Conservation (phyloP, 176 grass and related monocot genomes). For the Oryza glaberrima region DNA sequence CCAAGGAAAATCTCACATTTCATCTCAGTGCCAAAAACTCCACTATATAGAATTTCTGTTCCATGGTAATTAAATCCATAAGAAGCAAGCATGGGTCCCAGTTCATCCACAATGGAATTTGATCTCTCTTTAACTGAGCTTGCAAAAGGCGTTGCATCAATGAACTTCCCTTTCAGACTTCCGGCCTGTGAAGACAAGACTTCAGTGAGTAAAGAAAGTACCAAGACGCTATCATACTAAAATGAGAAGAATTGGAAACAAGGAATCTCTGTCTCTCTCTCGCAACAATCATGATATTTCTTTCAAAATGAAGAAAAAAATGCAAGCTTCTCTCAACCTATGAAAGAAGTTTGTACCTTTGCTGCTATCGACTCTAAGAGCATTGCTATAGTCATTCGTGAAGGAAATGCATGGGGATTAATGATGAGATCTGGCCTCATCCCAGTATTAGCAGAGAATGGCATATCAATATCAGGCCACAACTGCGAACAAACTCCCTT, state of each 20-base stretch:
- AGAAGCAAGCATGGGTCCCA: slow-evolving; percentile 76
- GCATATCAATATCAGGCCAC: slow-evolving; percentile 98
- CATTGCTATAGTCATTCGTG: slow-evolving; percentile 99
- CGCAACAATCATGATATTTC: neutral
- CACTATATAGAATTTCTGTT: slow-evolving; percentile 81
- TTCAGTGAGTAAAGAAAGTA: slow-evolving; percentile 13
- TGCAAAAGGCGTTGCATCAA: slow-evolving; percentile 89
- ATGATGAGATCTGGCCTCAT: slow-evolving; percentile 97
- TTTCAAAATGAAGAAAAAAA: slow-evolving; percentile 42
- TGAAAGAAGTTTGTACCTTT: slow-evolving; percentile 63
- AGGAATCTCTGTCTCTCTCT: too few species aligned
- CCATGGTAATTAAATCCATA: slow-evolving; percentile 93
- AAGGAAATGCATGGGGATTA: slow-evolving; percentile 98
- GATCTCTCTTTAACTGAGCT: slow-evolving; percentile 58
- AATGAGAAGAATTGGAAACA: neutral
- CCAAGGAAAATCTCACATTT: slow-evolving; percentile 89
- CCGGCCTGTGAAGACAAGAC: slow-evolving; percentile 63
- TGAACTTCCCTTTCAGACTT: slow-evolving; percentile 83
- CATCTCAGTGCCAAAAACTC: slow-evolving; percentile 81
- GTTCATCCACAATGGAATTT: slow-evolving; percentile 65
- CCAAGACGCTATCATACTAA: neutral
- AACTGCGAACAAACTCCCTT: slow-evolving; percentile 97
- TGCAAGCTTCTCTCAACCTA: neutral
- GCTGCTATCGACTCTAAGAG: slow-evolving; percentile 96
- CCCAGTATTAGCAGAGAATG: slow-evolving; percentile 93